Percentiles rank a stretch among this genome's conserved stretches.
Evolutionary conservation across 2,329 filamentous ascomycete species (phyloP).

Genomic region (Thelonectria discophora): DNA sequence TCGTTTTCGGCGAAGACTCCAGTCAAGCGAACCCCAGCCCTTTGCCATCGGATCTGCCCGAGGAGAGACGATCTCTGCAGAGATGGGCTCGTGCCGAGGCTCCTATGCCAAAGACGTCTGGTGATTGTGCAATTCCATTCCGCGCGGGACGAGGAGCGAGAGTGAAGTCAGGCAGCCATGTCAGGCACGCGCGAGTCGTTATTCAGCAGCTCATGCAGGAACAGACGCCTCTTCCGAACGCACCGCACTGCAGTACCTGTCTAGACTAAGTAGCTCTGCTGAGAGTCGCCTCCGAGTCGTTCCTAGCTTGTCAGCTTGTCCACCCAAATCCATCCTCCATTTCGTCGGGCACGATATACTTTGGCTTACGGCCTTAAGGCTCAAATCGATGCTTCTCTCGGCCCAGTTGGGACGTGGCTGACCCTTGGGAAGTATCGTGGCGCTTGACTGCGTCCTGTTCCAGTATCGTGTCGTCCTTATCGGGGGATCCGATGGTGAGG

Average conservation of each 20-base stretch:
- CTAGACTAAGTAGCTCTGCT: neutral
- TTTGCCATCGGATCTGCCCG: neutral
- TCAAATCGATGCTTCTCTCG: neutral
- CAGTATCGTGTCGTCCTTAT: neutral
- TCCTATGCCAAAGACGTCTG: constrained; percentile 8
- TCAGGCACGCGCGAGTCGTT: neutral
- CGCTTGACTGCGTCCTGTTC: constrained; percentile 1
- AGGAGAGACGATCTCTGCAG: neutral
- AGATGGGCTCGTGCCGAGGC: neutral
- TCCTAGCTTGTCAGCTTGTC: neutral
- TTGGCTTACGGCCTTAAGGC: neutral
- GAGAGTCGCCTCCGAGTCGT: neutral
- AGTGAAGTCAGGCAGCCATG: neutral
- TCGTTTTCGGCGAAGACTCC: neutral
- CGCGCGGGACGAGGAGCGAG: neutral
- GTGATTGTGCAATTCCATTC: neutral
- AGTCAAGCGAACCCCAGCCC: neutral
- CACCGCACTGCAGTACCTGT: neutral
- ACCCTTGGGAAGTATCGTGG: neutral
- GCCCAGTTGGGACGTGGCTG: neutral
- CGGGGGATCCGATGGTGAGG: neutral
- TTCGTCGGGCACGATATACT: constrained; percentile 1
- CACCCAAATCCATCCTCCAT: neutral
- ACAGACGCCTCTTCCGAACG: neutral
- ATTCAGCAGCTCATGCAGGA: neutral